Evolutionary conservation across 1,284 basidiomycete species (phyloP), one percentile per base, ranked within the genome.

Genomic region (Vanrija sp.): DNA sequence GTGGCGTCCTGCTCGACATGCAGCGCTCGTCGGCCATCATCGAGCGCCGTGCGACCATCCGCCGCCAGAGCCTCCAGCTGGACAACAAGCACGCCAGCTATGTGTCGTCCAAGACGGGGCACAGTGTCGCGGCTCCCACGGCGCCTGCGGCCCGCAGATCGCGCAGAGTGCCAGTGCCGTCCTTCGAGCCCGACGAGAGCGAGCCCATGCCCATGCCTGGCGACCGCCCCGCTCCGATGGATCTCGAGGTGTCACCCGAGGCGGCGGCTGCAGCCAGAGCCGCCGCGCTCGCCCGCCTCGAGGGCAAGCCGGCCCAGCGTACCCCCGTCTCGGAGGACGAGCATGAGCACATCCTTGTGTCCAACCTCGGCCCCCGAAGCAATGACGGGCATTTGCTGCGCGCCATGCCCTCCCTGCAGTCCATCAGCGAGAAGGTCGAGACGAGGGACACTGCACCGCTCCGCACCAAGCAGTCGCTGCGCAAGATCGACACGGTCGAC

Each of bases 1-100:
- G 46, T 6, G 45, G 37, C 16, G 49, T 59, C 9, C 51, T 59
- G n/a, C 48, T 51, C 24, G 57, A 59, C 39, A 53, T 59, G 51
- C 46, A 39, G 8, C 31, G 43, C 19, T 45, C 42, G 23, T 51
- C 51, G 15, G 36, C 41, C 10, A 35, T 25, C 12, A 37, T 53
- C 2, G 41, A 53, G 10, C 53, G 51, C 24, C 53, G 53, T 4
- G 36, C 48, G 3, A 47, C 50, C 6, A 6, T 35, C 27, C 51
- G 56, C 25, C 31, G 31, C 31, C 49, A 45, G 23, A 53, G 51
- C 22, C 36, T 31, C 10, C 19, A 39, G n/a, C n/a, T 18, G 16
- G 7, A n/a, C 2, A 14, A 31, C 31, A 31, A 31, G 10, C 31
- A 31, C 31, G 31, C 31, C 9, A 31, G 31, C 31, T 9, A 14